Evolutionary conservation across 495 filamentous ascomycete genomes (phyloP).

Genomic region (Penicillium simplicissimum): DNA sequence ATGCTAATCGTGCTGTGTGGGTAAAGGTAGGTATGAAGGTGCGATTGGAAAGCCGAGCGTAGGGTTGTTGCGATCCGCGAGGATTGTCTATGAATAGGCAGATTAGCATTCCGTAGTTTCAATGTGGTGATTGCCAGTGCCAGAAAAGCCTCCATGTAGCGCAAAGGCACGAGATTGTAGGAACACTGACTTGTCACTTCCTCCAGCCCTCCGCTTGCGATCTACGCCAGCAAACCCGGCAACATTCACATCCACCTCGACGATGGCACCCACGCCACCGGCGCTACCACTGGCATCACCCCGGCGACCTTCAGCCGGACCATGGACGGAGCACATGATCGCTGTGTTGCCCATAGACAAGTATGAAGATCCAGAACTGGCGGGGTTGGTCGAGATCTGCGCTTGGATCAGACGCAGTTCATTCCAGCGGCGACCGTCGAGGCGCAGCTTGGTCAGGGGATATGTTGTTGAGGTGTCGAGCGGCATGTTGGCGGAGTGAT

Average conservation of each 20-base stretch:
- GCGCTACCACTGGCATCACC: constrained; percentile 48
- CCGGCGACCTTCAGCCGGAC: constrained; percentile 69
- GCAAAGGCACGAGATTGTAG: not conserved
- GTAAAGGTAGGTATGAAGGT: constrained; percentile 82
- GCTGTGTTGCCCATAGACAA: constrained; percentile 96
- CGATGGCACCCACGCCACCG: constrained; percentile 55
- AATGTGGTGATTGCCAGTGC: not conserved
- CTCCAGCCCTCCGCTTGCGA: constrained; percentile 67
- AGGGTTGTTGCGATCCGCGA: constrained; percentile 79
- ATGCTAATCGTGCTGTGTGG: constrained; percentile 84
- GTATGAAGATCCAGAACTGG: constrained; percentile 87
- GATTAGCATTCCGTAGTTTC: constrained; percentile 17
- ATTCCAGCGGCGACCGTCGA: constrained; percentile 97
- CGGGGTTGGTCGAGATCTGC: constrained; percentile 86
- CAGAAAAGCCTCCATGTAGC: too few species aligned
- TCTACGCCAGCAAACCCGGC: constrained; percentile 89
- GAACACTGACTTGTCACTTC: constrained; percentile 68
- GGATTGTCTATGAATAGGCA: constrained; percentile 59
- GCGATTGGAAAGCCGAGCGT: constrained; percentile 67
- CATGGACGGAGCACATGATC: constrained; percentile 87
- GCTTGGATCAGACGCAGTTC: constrained; percentile 88
- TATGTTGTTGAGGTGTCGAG: constrained; percentile 86
- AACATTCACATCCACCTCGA: constrained; percentile 81
- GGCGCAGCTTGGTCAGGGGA: constrained; percentile 79
- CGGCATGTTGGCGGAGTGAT: constrained; percentile 61